Percentiles rank a stretch among this genome's conserved stretches.
Evolutionary conservation across 371 early-diverging fungal genomes (phyloP).

Genomic region (Chytridiales sp.): DNA sequence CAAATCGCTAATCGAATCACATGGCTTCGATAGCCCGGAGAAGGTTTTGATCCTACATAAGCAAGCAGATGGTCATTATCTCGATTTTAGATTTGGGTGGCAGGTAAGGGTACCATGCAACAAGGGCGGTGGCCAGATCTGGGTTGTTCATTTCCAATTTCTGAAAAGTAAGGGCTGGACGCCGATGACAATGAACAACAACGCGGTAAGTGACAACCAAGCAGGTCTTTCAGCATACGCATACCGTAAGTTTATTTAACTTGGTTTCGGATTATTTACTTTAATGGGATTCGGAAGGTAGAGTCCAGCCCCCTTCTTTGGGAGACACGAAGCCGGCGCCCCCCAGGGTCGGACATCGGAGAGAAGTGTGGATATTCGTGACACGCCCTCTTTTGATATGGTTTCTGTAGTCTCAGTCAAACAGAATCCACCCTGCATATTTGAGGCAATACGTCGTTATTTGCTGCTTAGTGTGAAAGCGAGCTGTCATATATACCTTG

Average conservation of each 20-base stretch:
- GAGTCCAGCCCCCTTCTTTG: conserved; percentile 46
- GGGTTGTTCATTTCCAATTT: not conserved
- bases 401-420: not conserved
- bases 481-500: not conserved
- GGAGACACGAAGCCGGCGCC: conserved; percentile 35
- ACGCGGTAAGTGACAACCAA: too few relatives aligned
- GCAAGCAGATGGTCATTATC: not conserved
- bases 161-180: not conserved
- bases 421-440: not conserved
- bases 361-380: conserved; percentile 32
- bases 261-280: too few relatives aligned
- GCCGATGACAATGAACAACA: not conserved
- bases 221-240: too few relatives aligned
- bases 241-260: too few relatives aligned
- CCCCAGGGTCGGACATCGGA: conserved; percentile 53
- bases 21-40: conserved; percentile 60
- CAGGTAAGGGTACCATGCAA: not conserved
- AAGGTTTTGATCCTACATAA: conserved; percentile 72
- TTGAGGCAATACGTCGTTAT: not conserved
- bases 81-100: not conserved
- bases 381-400: conserved; percentile 9
- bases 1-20: conserved; percentile 66
- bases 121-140: not conserved
- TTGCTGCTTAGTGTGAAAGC: not conserved
- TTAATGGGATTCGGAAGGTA: too few relatives aligned